Conservation (phyloP, 495 filamentous ascomycete species). For the Hyaloscypha bicolor region DNA sequence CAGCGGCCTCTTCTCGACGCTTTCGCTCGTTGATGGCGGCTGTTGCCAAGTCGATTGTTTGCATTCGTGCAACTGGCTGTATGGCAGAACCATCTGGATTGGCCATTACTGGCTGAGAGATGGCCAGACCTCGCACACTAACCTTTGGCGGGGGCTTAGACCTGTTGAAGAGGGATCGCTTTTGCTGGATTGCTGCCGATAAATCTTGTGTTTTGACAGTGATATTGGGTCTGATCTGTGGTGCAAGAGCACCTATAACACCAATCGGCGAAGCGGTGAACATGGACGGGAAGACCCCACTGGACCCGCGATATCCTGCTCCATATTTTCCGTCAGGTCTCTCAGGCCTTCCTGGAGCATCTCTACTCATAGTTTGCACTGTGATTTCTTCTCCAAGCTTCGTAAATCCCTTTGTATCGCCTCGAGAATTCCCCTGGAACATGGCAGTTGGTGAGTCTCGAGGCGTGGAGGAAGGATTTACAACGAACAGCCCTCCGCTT, state of each 20-base stretch:
- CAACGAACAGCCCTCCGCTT: conserved; percentile 27
- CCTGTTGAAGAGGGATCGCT: conserved; percentile 36
- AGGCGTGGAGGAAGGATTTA: conserved; percentile 28
- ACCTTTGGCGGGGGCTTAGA: conserved; percentile 36
- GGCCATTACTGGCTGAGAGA: conserved; percentile 50
- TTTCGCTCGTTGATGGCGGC: conserved; percentile 51
- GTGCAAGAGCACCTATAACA: conserved; percentile 17
- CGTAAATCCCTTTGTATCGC: conserved; percentile 26
- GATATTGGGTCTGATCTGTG: conserved; percentile 13
- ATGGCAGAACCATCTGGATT: conserved; percentile 36
- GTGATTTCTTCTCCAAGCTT: conserved; percentile 22
- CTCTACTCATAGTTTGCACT: conserved; percentile 5
- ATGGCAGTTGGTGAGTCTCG: conserved; percentile 23
- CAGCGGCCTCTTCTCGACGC: conserved; percentile 41
- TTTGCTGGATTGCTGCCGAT: conserved; percentile 30
- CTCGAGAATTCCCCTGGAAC: conserved; percentile 19
- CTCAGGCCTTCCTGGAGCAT: conserved; percentile 8
- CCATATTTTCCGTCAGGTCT: conserved; percentile 14
- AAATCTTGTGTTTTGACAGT: conserved; percentile 9
- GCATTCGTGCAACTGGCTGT: conserved; percentile 47
- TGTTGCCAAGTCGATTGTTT: conserved; percentile 47
- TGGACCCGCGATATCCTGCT: conserved; percentile 30
- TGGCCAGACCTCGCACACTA: conserved; percentile 41
- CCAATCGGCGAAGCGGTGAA: conserved; percentile 7
- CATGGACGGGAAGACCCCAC: conserved; percentile 27